Evolutionary conservation across 108 stramenopile species (phyloP).

Genomic region (Schizochytrium sp.): DNA sequence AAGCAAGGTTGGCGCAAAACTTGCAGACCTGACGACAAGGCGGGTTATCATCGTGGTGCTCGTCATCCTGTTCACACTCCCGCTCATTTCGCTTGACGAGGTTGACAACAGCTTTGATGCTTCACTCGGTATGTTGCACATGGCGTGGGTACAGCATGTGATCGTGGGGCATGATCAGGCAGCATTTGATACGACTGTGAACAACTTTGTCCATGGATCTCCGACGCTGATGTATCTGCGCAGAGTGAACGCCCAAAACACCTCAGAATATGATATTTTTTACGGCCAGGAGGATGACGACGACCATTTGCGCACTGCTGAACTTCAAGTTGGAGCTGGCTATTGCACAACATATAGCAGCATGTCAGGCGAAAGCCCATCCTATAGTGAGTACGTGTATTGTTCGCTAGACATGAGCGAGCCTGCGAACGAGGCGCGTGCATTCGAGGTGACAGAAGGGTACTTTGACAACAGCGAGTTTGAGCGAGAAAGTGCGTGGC

Average conservation of each 20-base stretch:
- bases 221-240: not conserved
- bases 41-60: constrained; percentile 29
- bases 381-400: too few relatives aligned
- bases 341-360: not conserved
- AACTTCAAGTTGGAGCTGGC: not conserved
- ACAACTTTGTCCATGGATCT: not conserved
- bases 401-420: too few relatives aligned
- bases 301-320: not conserved
- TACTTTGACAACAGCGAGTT: not conserved
- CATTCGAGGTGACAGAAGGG: not conserved
- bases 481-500: not conserved
- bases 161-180: too few relatives aligned
- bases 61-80: constrained; percentile 25
- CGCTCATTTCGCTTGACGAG: constrained; percentile 3
- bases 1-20: constrained; percentile 47
- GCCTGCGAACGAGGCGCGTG: too few relatives aligned
- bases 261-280: not conserved
- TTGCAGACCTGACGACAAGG: constrained; percentile 41
- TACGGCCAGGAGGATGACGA: not conserved
- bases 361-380: too few relatives aligned
- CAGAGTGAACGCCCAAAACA: not conserved
- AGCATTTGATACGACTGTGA: not conserved
- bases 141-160: too few relatives aligned
- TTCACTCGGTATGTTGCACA: constrained; percentile 20
- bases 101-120: not conserved